Evolutionary conservation across 768 basidiomycete genomes (phyloP), one percentile per base, ranked within the genome.

Genomic region (Saitozyma sp.): DNA sequence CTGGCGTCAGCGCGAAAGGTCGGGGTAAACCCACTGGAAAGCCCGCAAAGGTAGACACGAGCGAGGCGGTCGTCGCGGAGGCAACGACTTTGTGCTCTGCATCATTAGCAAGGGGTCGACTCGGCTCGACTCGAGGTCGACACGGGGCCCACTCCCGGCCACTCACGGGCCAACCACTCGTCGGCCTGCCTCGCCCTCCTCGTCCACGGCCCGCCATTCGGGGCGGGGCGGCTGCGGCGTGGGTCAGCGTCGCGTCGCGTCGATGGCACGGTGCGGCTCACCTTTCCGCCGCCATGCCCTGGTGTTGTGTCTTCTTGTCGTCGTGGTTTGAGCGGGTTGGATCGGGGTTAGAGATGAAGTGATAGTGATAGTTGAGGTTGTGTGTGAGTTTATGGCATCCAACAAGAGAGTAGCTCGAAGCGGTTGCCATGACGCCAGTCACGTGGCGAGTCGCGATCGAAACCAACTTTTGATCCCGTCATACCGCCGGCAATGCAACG

Each of bases 41-140:
- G 54, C 93, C 93, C 60, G 89, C 89, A 73, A 95, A 86, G 13
- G 94, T 96, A 52, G 92, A 93, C 67, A 93, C 85, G 79, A 93
- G 89, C 71, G 91, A 92, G 54, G 92, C 92, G 48, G 90, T 87
- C 63, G 94, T 86, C 42, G 93, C 92, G 73, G 90, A 92, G 45
- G 89, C 90, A 73, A 73, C 75, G 6, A 74, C 73, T 65, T 76
- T 76, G 56, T 76, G 68, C 43, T 65, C 73, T 76, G 46, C 29
- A 41, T 16, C 10, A 43, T 58, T 54, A 68, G 56, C 51, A 29
- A 29, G 29, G 29, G 2, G 29, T 50, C 19, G 16, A 54, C 9
- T 59, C 50, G 6, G 17, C 9, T 39, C 8, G 2, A 42, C 48
- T 37, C 54, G 19, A 6, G n/a, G n/a, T 17, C 45, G 45, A 13